Conservation (phyloP, 2,329 filamentous ascomycete genomes). For the Epichloe gansuensis region DNA sequence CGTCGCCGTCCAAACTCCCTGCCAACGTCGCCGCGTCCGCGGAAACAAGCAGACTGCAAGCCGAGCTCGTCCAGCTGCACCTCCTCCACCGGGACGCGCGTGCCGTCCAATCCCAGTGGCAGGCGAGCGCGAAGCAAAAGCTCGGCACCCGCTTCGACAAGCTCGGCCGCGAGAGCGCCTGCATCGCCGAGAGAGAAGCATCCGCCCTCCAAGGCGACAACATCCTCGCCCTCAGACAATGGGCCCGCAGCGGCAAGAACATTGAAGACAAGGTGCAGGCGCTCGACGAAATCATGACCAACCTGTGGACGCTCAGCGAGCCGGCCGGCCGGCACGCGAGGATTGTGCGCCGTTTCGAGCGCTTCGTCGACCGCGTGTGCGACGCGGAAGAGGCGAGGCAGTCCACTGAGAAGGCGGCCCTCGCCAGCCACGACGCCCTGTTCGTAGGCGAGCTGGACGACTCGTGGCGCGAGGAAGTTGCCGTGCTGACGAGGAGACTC, state of each 20-base stretch:
- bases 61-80: constrained; percentile 53
- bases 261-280: constrained; percentile 46
- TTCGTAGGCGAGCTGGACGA: constrained; percentile 45
- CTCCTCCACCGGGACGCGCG: constrained; percentile 46
- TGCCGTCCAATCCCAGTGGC: constrained; percentile 36
- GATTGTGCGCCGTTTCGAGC: constrained; percentile 45
- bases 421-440: constrained; percentile 17
- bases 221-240: constrained; percentile 37
- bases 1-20: constrained; percentile 49
- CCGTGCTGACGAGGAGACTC: constrained; percentile 39
- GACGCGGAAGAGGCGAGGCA: constrained; percentile 34
- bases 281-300: constrained; percentile 43
- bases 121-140: constrained; percentile 38
- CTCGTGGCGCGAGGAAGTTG: constrained; percentile 47
- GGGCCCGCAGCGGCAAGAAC: constrained; percentile 26
- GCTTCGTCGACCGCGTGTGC: constrained; percentile 39
- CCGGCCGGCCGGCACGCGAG: constrained; percentile 43
- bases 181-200: constrained; percentile 26
- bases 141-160: constrained; percentile 34
- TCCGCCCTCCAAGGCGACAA: constrained; percentile 39
- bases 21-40: constrained; percentile 46
- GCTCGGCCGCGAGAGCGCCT: constrained; percentile 23
- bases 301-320: constrained; percentile 46
- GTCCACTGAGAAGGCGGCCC: constrained; percentile 19
- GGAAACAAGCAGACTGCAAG: constrained; percentile 47